Evolutionary conservation across 352 stramenopile genomes (phyloP), one percentile per base, ranked within the genome.

Genomic region (Phytophthora tubulina): DNA sequence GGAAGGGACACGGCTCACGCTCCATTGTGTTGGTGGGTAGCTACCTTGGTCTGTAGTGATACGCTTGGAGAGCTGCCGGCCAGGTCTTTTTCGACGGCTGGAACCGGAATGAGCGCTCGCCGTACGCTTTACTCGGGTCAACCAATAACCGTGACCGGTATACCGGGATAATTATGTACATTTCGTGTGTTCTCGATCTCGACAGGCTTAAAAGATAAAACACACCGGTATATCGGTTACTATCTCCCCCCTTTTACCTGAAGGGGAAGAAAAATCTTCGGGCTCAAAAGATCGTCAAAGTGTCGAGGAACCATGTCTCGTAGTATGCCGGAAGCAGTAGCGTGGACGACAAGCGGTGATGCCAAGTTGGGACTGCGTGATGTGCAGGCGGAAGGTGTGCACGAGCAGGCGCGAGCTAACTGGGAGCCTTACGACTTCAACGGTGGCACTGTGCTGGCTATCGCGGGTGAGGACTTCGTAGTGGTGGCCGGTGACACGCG

Each of bases 1-100:
- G 93, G 82, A 98, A 99, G 31, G 98, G 98, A 86, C 98, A 99
- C 49, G 98, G 98, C 72, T 99, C 97, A 60, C 97, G 87, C 64
- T 96, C 89, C 86, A 91, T 91, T 44, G 38, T 67, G 50, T 31
- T 15, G 21, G 6, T 57, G 27, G 27, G 1, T 63, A 54, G 30
- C 21, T 51, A 14, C 9, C 21, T 51, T 67, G 48, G 39, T 14
- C 30, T 56, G 15, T 53, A 53, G 46, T 38, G 46, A 17, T 17
- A 9, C 17, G n/a, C 17, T 50, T 54, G 30, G 33, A 58, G 51
- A 58, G 51, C 32, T 52, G 39, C 39, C 33, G 41, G 13, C 17
- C 17, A 49, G 61, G 61, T 36, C 52, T 60, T 50, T 35, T 27
- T 27, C 21, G 21, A 38, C 13, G 49, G 39, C 48, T 46, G 61